Base-by-base conservation (phyloP, 768 basidiomycete genomes). In the Rhizopogon rudus region DNA sequence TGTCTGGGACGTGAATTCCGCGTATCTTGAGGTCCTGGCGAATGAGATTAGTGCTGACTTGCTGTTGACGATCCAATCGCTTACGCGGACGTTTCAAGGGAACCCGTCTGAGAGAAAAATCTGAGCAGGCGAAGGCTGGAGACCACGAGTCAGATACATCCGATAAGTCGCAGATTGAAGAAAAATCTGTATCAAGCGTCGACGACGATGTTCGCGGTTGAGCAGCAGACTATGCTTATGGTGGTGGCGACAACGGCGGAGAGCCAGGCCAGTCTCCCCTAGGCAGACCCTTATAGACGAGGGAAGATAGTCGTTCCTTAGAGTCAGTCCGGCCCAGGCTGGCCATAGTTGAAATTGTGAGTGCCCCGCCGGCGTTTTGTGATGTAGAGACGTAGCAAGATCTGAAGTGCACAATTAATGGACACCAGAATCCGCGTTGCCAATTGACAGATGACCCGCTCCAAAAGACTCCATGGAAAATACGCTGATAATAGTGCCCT, bases 1-100 rank as follows among this genome's bases (percentile, higher is more conserved):
- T 67, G 89, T 93, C 14, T 93, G 88, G 85, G 92, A 94, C 63
- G 87, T 90, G 56, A 90, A 93, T 61, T 91, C 91, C 7, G 88
- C 87, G 6, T 94, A 93, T 66, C 77, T 93, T 43, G 91, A 94
- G 67, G 74, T 92, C 78, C 80, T 95, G 35, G 92, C 91, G 6
- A 82, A 83, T 61, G 88, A 93, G 79, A 89, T 88, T 66, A 44
- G 71, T 60, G 44, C 3, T 25, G 48, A 40, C 49, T 50, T 35
- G 37, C 44, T 50, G 25, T 39, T 46, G 51, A 25, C 6, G 22
- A 25, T 42, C n/a, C 43, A 37, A 40, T 29, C 40, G 16, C 43
- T 58, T 9, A 52, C 25, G n/a, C 31, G 10, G 44, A 40, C 37
- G 45, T 49, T 53, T 53, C 8, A 63, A 91, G 89, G 83, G 88